phyloP scores from a whole-genome alignment of 768 basidiomycete genomes.

The Nevesoporus exiguus region DNA sequence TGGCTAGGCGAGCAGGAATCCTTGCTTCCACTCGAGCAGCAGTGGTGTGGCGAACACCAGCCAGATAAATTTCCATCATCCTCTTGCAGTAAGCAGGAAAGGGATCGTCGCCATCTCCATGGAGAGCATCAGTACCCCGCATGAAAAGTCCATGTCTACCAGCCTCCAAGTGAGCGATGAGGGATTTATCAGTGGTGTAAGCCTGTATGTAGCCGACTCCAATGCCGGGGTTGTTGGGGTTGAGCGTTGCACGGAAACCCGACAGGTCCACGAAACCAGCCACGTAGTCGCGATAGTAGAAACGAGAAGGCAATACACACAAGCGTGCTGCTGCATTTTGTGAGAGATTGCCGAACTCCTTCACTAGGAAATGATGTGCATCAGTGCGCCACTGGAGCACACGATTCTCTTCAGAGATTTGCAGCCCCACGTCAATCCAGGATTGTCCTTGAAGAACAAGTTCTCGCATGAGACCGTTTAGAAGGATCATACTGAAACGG shows the following conservation, averaged over 20 bases:
- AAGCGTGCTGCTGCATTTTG: neutral
- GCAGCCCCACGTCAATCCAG: slow-evolving; percentile 6
- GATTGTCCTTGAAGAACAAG: neutral
- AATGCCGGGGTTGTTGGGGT: neutral
- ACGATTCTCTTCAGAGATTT: slow-evolving; percentile 1
- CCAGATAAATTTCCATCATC: neutral
- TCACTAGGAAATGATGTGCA: neutral
- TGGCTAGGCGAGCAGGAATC: neutral
- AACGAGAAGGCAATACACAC: neutral
- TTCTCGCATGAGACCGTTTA: neutral
- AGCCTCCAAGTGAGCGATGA: slow-evolving; percentile 5
- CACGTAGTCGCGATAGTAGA: slow-evolving; percentile 2
- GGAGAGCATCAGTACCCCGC: neutral
- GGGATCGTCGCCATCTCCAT: neutral
- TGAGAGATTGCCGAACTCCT: neutral
- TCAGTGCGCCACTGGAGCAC: slow-evolving; percentile 7
- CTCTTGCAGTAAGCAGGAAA: neutral
- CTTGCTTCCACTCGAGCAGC: slow-evolving; percentile 3
- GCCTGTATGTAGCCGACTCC: neutral
- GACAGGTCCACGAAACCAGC: neutral
- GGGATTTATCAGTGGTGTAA: slow-evolving; percentile 4
- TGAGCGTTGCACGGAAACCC: neutral
- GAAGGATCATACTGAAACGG: neutral
- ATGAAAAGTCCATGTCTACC: slow-evolving; percentile 7
- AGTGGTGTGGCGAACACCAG: neutral